Conservation (phyloP, 2,329 filamentous ascomycete genomes). For the Moelleriella libera region DNA sequence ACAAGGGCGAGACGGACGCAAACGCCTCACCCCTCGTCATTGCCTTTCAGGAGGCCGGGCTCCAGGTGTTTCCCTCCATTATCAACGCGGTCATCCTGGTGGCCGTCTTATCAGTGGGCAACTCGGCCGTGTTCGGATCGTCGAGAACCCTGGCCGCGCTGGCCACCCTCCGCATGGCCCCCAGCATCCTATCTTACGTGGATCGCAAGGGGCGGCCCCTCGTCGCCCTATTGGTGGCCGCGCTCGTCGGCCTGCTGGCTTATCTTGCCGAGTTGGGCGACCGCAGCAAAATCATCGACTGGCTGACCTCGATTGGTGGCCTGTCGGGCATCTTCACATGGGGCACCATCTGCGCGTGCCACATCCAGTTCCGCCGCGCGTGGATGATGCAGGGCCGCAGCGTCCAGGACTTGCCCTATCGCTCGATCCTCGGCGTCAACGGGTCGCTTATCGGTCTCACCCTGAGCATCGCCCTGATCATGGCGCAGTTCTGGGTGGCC, state of each 20-base stretch:
- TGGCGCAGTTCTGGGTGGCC: slow-evolving; percentile 1
- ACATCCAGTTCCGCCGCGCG: slow-evolving; percentile 59
- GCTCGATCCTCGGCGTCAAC: neutral
- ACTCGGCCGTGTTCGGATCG: slow-evolving; percentile 77
- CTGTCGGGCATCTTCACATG: slow-evolving; percentile 60
- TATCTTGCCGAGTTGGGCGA: slow-evolving; percentile 50
- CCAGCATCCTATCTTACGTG: slow-evolving; percentile 35
- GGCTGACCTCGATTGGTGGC: slow-evolving; percentile 62
- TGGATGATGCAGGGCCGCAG: neutral
- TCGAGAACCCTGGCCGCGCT: slow-evolving; percentile 73
- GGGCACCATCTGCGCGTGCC: slow-evolving; percentile 62
- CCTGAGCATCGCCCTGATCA: neutral
- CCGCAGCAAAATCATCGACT: slow-evolving; percentile 51
- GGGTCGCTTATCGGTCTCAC: slow-evolving; percentile 1
- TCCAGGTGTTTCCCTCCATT: slow-evolving; percentile 3
- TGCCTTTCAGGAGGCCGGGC: slow-evolving; percentile 4
- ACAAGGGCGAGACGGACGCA: neutral
- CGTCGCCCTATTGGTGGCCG: slow-evolving; percentile 49
- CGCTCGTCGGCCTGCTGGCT: slow-evolving; percentile 51
- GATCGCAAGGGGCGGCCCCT: slow-evolving; percentile 65
- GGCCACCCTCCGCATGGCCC: slow-evolving; percentile 59
- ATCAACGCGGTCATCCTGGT: slow-evolving; percentile 50
- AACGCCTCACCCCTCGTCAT: slow-evolving; percentile 6
- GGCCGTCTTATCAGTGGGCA: slow-evolving; percentile 42
- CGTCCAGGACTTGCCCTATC: neutral